Percentiles rank a stretch among this genome's conserved stretches.
These are phyloP conservation scores for Viola pubescens DNA, from an alignment of 441 rosid species.

Conservation along the genomic window DNA sequence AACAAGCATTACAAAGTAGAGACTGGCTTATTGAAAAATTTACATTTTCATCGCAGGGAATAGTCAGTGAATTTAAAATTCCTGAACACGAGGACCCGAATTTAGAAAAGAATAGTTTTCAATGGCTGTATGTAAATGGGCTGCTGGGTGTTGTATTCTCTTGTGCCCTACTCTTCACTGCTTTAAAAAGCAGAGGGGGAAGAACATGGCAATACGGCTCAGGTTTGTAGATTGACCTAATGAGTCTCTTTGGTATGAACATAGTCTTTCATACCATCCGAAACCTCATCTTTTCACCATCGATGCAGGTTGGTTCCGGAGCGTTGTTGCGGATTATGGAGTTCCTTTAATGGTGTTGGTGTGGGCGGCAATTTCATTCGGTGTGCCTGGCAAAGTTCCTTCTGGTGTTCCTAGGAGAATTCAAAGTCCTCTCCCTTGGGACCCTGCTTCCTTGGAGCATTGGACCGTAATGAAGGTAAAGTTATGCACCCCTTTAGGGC, in stretches of 20 bases:
- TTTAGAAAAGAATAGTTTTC: constrained; percentile 22
- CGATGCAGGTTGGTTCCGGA: constrained; percentile 32
- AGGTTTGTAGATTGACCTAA: constrained; percentile 13
- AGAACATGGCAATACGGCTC: constrained; percentile 35
- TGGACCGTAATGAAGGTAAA: constrained; percentile 20
- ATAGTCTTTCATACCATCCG: not conserved
- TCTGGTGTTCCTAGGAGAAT: constrained; percentile 32
- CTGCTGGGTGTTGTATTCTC: constrained; percentile 31
- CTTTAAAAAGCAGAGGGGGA: constrained; percentile 33
- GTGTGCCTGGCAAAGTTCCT: constrained; percentile 24
- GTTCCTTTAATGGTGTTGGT: constrained; percentile 31
- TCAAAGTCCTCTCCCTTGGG: constrained; percentile 18
- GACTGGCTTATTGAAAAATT: not conserved
- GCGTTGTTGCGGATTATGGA: constrained; percentile 37
- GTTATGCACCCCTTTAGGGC: not conserved
- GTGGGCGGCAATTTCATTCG: constrained; percentile 32
- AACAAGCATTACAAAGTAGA: not conserved
- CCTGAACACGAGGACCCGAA: constrained; percentile 23
- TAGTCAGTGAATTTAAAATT: constrained; percentile 30
- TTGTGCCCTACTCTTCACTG: constrained; percentile 27
- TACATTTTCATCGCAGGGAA: constrained; percentile 20
- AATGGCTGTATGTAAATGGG: constrained; percentile 35
- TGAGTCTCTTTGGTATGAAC: not conserved
- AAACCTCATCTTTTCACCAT: not conserved
- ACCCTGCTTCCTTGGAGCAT: constrained; percentile 14